A percentile compares a stretch with the other conserved stretches of the same genome.
Conservation (phyloP, 192 early-diverging fungal genomes). For the Allomyces macrogynus region DNA sequence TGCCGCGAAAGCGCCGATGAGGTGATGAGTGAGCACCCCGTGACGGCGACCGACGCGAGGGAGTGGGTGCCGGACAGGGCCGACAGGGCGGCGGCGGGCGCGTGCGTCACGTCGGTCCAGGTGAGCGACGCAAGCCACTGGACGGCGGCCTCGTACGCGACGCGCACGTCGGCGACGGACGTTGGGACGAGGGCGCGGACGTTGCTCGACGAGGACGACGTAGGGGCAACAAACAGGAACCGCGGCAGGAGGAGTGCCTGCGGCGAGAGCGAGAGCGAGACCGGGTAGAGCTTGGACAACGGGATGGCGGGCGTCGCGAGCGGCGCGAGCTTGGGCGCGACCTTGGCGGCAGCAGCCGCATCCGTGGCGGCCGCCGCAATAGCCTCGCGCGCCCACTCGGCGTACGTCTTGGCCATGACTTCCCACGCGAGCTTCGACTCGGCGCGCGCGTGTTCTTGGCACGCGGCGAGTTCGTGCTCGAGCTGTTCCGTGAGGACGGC, state of each 20-base stretch:
- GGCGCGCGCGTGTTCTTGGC: constrained; percentile 30
- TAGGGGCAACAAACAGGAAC: too few species aligned
- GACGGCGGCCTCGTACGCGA: too few species aligned
- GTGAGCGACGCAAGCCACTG: not conserved
- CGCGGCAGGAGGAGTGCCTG: not conserved
- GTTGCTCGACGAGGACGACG: not conserved
- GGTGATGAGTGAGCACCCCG: not conserved
- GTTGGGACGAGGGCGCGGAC: not conserved
- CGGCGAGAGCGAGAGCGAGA: not conserved
- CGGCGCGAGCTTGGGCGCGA: not conserved
- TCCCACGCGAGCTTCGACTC: constrained; percentile 16
- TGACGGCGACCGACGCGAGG: not conserved
- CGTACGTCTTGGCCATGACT: constrained; percentile 16
- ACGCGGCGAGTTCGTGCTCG: constrained; percentile 35
- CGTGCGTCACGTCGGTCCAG: not conserved
- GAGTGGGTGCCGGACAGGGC: not conserved
- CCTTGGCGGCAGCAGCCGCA: not conserved
- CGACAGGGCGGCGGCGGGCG: not conserved
- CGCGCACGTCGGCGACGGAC: not conserved
- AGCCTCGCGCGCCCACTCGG: constrained; percentile 6
- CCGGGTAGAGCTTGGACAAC: not conserved
- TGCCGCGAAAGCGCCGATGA: not conserved
- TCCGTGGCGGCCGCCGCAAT: not conserved
- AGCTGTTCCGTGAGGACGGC: constrained; percentile 42
- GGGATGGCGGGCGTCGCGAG: not conserved